A percentile compares a stretch with the other conserved stretches of the same genome.
phyloP scores from a whole-genome alignment of 1,284 basidiomycete species.

The Leccinum insolens region DNA sequence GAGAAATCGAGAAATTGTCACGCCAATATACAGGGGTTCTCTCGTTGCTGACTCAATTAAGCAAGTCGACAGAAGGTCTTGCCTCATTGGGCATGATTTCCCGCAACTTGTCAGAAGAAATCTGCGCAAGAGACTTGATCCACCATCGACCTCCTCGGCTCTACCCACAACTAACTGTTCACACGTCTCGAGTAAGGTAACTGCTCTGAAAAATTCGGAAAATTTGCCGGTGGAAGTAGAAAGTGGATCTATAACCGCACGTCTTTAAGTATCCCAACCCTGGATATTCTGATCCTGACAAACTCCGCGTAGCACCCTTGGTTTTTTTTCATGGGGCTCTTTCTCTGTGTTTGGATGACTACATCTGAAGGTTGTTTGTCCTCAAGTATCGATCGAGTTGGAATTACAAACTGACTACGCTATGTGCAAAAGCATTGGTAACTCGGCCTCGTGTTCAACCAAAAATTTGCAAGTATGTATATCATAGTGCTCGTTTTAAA shows the following conservation, averaged over 20 bases:
- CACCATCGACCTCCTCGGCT: constrained; percentile 31
- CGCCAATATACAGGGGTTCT: background rate
- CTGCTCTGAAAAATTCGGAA: constrained; percentile 8
- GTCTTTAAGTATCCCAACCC: constrained; percentile 12
- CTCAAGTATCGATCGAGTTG: constrained; percentile 22
- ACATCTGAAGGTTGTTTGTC: constrained; percentile 15
- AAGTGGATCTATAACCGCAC: constrained; percentile 4
- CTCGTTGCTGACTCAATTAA: background rate
- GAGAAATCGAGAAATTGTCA: background rate
- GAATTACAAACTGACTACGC: constrained; percentile 12
- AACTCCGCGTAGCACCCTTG: constrained; percentile 24
- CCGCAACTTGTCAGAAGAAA: constrained; percentile 12
- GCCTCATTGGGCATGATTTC: constrained; percentile 10
- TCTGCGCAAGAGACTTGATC: constrained; percentile 12
- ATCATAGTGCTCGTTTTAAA: constrained; percentile 5
- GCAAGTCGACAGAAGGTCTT: background rate
- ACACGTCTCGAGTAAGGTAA: constrained; percentile 20
- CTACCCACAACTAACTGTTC: constrained; percentile 16
- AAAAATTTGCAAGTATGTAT: too few species aligned
- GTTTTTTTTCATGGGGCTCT: constrained; percentile 6
- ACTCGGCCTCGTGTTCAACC: constrained; percentile 27
- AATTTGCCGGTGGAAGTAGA: constrained; percentile 11
- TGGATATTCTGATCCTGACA: constrained; percentile 19
- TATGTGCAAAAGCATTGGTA: constrained; percentile 1
- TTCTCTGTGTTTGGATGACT: constrained; percentile 17